phyloP scores from a whole-genome alignment of 2,329 filamentous ascomycete genomes.

The Sclerotinia nivalis region DNA sequence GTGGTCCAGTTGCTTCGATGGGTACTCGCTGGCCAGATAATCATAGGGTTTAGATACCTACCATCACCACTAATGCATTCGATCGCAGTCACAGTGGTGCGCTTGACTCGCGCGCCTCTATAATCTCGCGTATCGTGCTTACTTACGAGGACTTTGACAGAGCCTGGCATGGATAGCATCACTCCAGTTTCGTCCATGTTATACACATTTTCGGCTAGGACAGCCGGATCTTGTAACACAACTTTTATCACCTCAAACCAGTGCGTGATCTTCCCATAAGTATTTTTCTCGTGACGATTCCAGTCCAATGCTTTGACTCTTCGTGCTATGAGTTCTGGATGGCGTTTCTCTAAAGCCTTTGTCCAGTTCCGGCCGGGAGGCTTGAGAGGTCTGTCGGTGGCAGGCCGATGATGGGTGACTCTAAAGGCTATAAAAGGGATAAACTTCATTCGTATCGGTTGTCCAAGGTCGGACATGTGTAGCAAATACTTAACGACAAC shows the following conservation, averaged over 20 bases:
- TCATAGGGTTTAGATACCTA: constrained; percentile 34
- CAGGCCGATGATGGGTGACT: constrained; percentile 22
- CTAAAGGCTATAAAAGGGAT: constrained; percentile 23
- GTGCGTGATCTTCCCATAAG: no score
- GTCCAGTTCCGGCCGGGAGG: no score
- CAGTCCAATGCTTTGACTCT: no score
- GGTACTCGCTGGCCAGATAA: constrained; percentile 33
- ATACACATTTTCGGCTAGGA: constrained; percentile 29
- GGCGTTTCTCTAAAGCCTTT: no score
- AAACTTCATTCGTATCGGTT: constrained; percentile 24
- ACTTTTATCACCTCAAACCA: no score
- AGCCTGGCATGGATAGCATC: constrained; percentile 36
- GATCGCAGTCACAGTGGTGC: constrained; percentile 27
- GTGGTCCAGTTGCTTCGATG: constrained; percentile 6
- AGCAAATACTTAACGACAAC: constrained; percentile 21
- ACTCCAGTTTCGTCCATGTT: constrained; percentile 32
- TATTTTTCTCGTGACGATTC: no score
- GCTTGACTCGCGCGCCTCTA: constrained; percentile 36
- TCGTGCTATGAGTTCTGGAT: no score
- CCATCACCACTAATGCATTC: constrained; percentile 31
- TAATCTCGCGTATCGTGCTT: constrained; percentile 33
- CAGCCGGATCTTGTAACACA: no score
- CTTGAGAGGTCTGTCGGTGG: background rate
- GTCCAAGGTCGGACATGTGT: constrained; percentile 26
- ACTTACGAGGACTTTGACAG: constrained; percentile 40